These are phyloP conservation scores for Coniella lustricola DNA, from an alignment of 2,329 filamentous ascomycete genomes.

Conservation along the genomic window DNA sequence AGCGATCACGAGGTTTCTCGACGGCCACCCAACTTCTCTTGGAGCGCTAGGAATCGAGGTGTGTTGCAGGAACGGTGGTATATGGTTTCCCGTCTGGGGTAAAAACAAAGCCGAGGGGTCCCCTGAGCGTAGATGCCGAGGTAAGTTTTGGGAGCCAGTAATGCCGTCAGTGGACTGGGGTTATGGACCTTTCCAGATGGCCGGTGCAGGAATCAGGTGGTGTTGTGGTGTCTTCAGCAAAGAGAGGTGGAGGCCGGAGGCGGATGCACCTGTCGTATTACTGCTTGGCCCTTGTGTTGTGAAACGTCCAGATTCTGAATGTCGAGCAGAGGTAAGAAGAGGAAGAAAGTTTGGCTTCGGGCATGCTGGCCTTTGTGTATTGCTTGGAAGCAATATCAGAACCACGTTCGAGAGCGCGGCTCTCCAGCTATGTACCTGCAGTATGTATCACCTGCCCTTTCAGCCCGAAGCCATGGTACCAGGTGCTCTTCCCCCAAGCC, in stretches of 20 bases:
- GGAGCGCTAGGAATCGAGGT: background rate
- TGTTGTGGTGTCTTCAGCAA: too few relatives aligned
- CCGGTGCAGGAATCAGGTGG: too few relatives aligned
- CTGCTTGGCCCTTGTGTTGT: too few relatives aligned
- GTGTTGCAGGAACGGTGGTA: conserved; percentile 9
- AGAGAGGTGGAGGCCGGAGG: too few relatives aligned
- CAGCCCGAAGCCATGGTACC: background rate
- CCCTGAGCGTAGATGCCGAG: conserved; percentile 12
- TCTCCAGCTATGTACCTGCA: background rate
- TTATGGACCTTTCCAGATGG: background rate
- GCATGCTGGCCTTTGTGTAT: too few relatives aligned
- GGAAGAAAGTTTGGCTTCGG: background rate
- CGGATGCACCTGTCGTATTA: too few relatives aligned
- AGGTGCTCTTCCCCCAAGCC: conserved; percentile 4
- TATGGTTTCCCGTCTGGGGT: conserved; percentile 3
- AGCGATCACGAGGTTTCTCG: too few relatives aligned
- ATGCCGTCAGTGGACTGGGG: too few relatives aligned
- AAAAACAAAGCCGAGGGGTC: background rate
- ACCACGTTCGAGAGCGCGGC: background rate
- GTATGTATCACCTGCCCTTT: background rate
- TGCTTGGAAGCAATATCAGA: background rate
- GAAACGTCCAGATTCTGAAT: too few relatives aligned
- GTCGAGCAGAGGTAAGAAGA: too few relatives aligned
- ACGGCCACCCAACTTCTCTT: too few relatives aligned
- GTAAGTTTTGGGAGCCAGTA: conserved; percentile 1